Base-by-base conservation (phyloP, 2,329 filamentous ascomycete species). In the Fusarium redolens region DNA sequence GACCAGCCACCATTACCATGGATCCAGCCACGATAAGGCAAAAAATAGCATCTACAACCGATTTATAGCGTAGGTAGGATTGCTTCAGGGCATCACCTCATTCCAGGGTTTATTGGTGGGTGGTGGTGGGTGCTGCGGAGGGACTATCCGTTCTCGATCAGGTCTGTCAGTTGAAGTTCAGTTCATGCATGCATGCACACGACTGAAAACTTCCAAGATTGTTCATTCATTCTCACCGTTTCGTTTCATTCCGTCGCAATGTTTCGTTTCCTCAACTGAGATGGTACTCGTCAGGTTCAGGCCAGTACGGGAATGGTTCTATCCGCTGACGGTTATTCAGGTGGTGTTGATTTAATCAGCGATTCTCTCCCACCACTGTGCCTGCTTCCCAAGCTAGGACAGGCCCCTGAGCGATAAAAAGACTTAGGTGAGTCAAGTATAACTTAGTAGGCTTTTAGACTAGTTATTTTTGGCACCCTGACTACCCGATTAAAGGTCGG, bases 231-330 rank as follows among this genome's bases (percentile, higher is more conserved):
- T 59, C 68, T 66, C 67, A 69, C 72, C 54, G 71, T 70, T 74
- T 71, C 56, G 67, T 74, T 64, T 62, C 56, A 61, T 44, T 65
- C 56, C 50, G 45, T 41, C 63, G 38, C 22, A 45, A 41, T 59
- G 69, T 75, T 70, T 61, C 65, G 69, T 68, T 68, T 65, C 61
- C 48, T 47, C 33, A 47, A 22, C 52, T 50, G 55, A 61, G 57
- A 61, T 35, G 63, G 65, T 55, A 22, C 25, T 71, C 45, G 58
- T 59, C 71, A 66, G 65, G 66, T 75, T 75, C 75, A 72, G 73
- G 75, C 67, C 41, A 41, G 38, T 47, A 40, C 44, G 44, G 31
- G 20, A 20, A 25, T 45, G 45, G 14, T 31, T 37, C 41, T 70
- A 50, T 30, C 55, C 61, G 43, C 40, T 38, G 30, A 51, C 54